These are phyloP conservation scores for Colletotrichum cuscutae DNA, from an alignment of 2,329 filamentous ascomycete species.

Conservation along the genomic window DNA sequence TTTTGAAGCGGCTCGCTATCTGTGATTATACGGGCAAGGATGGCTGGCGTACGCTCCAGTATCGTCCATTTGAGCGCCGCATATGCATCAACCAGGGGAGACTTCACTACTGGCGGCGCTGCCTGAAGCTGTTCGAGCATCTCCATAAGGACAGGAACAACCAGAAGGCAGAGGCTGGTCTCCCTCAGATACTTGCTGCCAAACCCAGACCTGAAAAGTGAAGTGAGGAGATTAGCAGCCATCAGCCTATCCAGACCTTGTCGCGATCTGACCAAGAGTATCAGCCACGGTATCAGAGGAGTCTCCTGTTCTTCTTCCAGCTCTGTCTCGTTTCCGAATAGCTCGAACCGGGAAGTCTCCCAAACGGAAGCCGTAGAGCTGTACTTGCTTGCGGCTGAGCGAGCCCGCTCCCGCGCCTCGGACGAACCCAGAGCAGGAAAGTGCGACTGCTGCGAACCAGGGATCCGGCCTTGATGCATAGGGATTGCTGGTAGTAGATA, in stretches of 20 bases:
- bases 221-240: slow-evolving; percentile 75
- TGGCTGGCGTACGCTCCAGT: slow-evolving; percentile 76
- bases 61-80: slow-evolving; percentile 60
- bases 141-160: slow-evolving; percentile 76
- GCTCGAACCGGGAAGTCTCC: slow-evolving; percentile 46
- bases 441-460: slow-evolving; percentile 49
- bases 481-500: slow-evolving; percentile 69
- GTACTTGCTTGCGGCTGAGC: slow-evolving; percentile 40
- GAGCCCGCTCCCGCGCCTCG: slow-evolving; percentile 49
- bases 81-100: slow-evolving; percentile 46
- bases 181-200: slow-evolving; percentile 70
- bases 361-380: slow-evolving; percentile 41
- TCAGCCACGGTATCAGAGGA: slow-evolving; percentile 78
- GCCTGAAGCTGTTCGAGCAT: slow-evolving; percentile 50
- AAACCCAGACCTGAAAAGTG: slow-evolving; percentile 75
- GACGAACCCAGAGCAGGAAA: slow-evolving; percentile 65
- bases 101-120: slow-evolving; percentile 24
- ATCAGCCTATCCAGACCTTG: slow-evolving; percentile 70
- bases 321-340: slow-evolving; percentile 42
- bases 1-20: slow-evolving; percentile 85
- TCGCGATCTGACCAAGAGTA: slow-evolving; percentile 69
- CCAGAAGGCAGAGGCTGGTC: slow-evolving; percentile 70
- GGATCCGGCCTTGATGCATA: slow-evolving; percentile 44
- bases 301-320: slow-evolving; percentile 72
- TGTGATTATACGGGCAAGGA: slow-evolving; percentile 81